phyloP scores from a whole-genome alignment of 139 green algal genomes.

The Volvox reticuliferus region DNA sequence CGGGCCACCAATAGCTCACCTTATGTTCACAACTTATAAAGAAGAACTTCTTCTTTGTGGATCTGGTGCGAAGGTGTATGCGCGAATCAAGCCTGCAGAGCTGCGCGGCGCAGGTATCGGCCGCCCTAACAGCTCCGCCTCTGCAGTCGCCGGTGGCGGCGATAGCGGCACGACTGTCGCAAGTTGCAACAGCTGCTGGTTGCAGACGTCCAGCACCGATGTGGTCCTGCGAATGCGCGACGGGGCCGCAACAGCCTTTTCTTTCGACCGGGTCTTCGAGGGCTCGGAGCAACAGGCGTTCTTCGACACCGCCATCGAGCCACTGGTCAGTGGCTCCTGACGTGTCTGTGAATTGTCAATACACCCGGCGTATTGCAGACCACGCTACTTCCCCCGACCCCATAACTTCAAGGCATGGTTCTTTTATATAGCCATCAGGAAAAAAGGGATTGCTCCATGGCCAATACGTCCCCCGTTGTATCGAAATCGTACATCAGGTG shows the following conservation, averaged over 20 bases:
- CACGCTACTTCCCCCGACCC: no score
- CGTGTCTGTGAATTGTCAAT: no score
- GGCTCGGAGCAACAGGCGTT: constrained; percentile 9
- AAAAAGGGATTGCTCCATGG: no score
- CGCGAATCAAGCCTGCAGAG: not conserved
- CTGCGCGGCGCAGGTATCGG: not conserved
- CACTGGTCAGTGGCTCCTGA: constrained; percentile 1
- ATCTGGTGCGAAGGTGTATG: not conserved
- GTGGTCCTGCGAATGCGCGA: not conserved
- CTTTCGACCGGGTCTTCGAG: constrained; percentile 22
- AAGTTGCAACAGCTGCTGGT: not conserved
- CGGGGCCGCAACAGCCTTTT: not conserved
- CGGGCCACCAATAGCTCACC: not conserved
- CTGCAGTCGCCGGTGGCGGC: not conserved
- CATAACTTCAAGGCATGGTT: no score
- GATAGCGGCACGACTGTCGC: not conserved
- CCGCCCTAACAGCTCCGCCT: not conserved
- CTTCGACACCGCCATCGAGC: not conserved
- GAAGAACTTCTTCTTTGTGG: not conserved
- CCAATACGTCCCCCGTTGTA: no score
- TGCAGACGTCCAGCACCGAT: not conserved
- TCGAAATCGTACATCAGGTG: constrained; percentile 34
- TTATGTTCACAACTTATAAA: not conserved
- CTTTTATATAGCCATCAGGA: no score
- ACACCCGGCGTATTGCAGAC: no score